Conservation (phyloP, 257 asterid genomes). For the Ligustrum vulgare region DNA sequence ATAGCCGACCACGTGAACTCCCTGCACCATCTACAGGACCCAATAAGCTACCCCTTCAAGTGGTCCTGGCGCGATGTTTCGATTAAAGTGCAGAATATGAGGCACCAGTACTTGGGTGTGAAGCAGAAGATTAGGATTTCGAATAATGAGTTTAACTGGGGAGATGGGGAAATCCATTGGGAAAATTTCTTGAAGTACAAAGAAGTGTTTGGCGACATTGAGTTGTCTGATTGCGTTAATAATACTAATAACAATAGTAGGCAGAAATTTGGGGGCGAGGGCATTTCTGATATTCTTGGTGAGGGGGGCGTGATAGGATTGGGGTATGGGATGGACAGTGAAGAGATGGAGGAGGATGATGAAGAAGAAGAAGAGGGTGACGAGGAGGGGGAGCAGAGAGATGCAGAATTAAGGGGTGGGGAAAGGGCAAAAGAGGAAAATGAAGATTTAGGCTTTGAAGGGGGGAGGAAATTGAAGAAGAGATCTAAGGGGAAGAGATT, state of each 20-base stretch:
- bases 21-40: conserved; percentile 73
- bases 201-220: conserved; percentile 89
- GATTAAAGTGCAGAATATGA: conserved; percentile 94
- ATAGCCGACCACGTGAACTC: conserved; percentile 87
- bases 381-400: conserved; percentile 32
- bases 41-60: conserved; percentile 76
- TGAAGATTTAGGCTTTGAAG: conserved; percentile 30
- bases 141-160: conserved; percentile 70
- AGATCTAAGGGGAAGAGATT: conserved; percentile 47
- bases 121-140: conserved; percentile 83
- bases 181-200: conserved; percentile 83
- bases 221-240: conserved; percentile 40
- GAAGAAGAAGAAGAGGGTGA: conserved; percentile 43
- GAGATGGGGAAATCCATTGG: conserved; percentile 89
- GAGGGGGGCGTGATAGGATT: conserved; percentile 28
- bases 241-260: conserved; percentile 19
- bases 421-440: conserved; percentile 35
- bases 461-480: conserved; percentile 36
- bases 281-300: conserved; percentile 34
- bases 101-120: conserved; percentile 93
- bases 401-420: conserved; percentile 30
- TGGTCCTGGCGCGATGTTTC: conserved; percentile 99
- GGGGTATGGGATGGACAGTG: conserved; percentile 57
- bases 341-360: conserved; percentile 52
- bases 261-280: conserved; percentile 45